Evolutionary conservation across 768 basidiomycete genomes (phyloP).

Genomic region (Infundibulicybe gibba): DNA sequence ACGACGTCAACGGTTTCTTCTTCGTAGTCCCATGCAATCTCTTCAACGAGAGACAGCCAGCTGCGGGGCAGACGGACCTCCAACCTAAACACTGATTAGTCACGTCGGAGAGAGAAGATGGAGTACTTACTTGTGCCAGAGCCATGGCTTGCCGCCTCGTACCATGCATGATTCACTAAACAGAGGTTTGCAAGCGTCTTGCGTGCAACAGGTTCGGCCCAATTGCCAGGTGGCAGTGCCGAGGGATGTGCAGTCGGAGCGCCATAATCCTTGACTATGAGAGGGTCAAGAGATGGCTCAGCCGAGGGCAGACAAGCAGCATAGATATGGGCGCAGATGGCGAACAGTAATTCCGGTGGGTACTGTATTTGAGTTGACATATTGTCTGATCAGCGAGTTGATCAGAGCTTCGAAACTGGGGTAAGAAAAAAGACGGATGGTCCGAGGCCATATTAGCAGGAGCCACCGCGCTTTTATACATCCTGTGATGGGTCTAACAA

Average conservation of each 20-base stretch:
- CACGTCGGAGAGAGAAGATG: slow-evolving; percentile 1
- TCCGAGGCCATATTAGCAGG: background rate
- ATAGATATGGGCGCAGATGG: slow-evolving; percentile 73
- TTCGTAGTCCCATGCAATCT: slow-evolving; percentile 71
- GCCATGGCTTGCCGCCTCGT: slow-evolving; percentile 82
- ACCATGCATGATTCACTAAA: slow-evolving; percentile 76
- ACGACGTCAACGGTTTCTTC: slow-evolving; percentile 62
- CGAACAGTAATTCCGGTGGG: slow-evolving; percentile 69
- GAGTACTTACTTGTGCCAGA: slow-evolving; percentile 63
- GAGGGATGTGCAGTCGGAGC: slow-evolving; percentile 67
- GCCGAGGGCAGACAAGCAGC: slow-evolving; percentile 54
- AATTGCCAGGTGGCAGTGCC: slow-evolving; percentile 66
- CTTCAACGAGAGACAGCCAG: slow-evolving; percentile 80
- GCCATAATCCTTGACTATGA: slow-evolving; percentile 40
- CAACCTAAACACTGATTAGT: slow-evolving; percentile 29
- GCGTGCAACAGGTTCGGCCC: slow-evolving; percentile 65
- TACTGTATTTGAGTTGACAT: slow-evolving; percentile 28
- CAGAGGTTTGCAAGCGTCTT: slow-evolving; percentile 68
- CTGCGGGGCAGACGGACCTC: slow-evolving; percentile 82
- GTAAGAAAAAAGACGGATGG: slow-evolving; percentile 6
- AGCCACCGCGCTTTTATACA: slow-evolving; percentile 6
- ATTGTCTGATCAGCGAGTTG: background rate
- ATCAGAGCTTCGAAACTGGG: background rate
- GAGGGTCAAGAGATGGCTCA: slow-evolving; percentile 67
- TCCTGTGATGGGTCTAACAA: background rate